Conservation (phyloP, 148 eudicot genomes). For the Heliosperma pusillum region DNA sequence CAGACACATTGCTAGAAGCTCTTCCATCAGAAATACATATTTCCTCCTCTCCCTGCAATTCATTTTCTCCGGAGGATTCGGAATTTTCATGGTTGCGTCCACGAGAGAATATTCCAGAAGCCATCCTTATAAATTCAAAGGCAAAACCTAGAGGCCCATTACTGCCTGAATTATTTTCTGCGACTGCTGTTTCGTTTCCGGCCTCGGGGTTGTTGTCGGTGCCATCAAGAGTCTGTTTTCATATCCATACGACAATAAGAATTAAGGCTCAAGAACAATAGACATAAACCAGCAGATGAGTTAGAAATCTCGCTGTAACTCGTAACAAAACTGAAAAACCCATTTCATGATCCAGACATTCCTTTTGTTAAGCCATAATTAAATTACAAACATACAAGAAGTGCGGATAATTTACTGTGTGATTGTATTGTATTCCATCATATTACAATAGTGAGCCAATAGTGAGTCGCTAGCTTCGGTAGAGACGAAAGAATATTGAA, state of each 20-base stretch:
- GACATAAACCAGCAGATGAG: too few species aligned
- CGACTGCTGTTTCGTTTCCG: slow-evolving; percentile 37
- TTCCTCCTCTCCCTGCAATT: slow-evolving; percentile 31
- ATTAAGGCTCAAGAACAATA: not conserved
- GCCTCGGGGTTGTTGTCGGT: slow-evolving; percentile 39
- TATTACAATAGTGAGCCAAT: too few species aligned
- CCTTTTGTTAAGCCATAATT: too few species aligned
- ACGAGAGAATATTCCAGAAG: slow-evolving; percentile 79
- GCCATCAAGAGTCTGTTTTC: slow-evolving; percentile 44
- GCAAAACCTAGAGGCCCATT: slow-evolving; percentile 78
- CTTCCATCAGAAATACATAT: slow-evolving; percentile 27
- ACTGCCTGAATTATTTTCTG: slow-evolving; percentile 48
- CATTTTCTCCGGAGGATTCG: slow-evolving; percentile 38
- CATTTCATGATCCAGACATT: too few species aligned
- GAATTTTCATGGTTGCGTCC: slow-evolving; percentile 48
- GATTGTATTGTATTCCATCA: too few species aligned
- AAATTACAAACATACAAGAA: too few species aligned
- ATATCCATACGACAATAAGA: slow-evolving; percentile 18
- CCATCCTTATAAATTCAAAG: slow-evolving; percentile 67
- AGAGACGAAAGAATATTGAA: not conserved
- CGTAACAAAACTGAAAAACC: too few species aligned
- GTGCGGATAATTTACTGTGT: too few species aligned
- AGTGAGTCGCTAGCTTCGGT: not conserved
- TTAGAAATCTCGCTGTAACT: too few species aligned
- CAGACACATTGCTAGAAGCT: slow-evolving; percentile 31